Base-by-base conservation (phyloP, 106 monocot species). In the Phalaenopsis equestris region DNA sequence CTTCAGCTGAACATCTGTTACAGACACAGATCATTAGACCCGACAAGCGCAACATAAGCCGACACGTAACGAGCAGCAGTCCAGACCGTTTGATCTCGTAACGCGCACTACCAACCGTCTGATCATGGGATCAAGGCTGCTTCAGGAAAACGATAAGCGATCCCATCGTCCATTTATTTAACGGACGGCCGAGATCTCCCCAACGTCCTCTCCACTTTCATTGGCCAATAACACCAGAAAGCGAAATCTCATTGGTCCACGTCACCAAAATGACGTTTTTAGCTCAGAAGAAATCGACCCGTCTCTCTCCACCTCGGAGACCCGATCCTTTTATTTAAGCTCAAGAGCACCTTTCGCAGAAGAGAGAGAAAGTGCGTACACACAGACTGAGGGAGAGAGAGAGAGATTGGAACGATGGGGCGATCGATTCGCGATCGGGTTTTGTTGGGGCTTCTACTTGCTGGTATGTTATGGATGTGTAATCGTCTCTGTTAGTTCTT, bases 181-280 rank as follows among this genome's bases (percentile, higher is more conserved):
- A 12, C 36, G 16, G n/a, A 61, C 16, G 42, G 61, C 14, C 10
- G 55, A 8, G 81, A 75, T 75, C 30, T 14, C 3, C 75, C 58
- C 81, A 81, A 30, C 75, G 61, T 2, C 38, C 0, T 16, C 6
- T 46, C 21, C 18, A 56, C 42, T 19, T 2, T 70, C 11, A 81
- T 81, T 81, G 81, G 74, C 17, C 4, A 12, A 57, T 38, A 39
- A 39, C 2, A 1, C 16, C 12, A 6, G 1, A 10, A 1, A 8
- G 23, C 42, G 38, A 56, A 81, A 41, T n/a, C 4, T 41, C 5
- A 81, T 81, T 81, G 81, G 81, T 81, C 81, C 81, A 81, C 81
- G 81, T 81, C 81, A 56, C 52, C 17, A 11, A 3, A 5, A 73
- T 81, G 81, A 81, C 81, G 42, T 79, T 43, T 24, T 21, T 30